Evolutionary conservation across 495 filamentous ascomycete genomes (phyloP).

Genomic region (Talaromyces borbonicus): DNA sequence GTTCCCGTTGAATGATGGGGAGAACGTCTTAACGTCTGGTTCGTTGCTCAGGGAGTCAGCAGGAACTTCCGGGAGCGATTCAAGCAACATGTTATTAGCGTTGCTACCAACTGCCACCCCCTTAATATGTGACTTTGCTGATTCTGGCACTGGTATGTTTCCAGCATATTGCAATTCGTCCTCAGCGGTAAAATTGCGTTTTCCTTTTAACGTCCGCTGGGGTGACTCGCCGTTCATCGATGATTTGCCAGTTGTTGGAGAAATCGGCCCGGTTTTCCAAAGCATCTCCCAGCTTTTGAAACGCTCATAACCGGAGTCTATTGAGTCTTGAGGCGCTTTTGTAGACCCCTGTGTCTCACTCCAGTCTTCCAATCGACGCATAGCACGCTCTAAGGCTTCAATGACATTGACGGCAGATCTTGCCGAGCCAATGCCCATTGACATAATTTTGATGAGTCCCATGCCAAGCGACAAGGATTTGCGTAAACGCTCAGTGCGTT

Average conservation of each 20-base stretch:
- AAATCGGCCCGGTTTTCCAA: constrained; percentile 40
- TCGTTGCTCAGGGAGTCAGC: background rate
- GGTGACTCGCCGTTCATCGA: background rate
- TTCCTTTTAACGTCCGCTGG: constrained; percentile 8
- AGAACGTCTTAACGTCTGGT: background rate
- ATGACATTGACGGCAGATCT: constrained; percentile 42
- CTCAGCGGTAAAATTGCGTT: constrained; percentile 3
- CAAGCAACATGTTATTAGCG: background rate
- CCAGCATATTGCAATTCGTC: background rate
- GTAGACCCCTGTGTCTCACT: constrained; percentile 23
- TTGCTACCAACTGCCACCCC: background rate
- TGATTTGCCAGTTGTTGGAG: constrained; percentile 21
- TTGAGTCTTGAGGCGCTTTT: constrained; percentile 17
- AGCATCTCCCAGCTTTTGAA: constrained; percentile 47
- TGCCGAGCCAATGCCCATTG: constrained; percentile 41
- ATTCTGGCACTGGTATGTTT: background rate
- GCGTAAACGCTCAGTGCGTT: constrained; percentile 36
- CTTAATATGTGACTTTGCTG: background rate
- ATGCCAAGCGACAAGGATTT: constrained; percentile 38
- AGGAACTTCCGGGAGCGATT: background rate
- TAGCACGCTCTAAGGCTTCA: constrained; percentile 39
- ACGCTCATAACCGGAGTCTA: constrained; percentile 38
- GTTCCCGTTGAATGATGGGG: background rate
- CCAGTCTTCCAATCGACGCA: constrained; percentile 35
- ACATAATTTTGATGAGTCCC: constrained; percentile 42